These are phyloP conservation scores for Spathaspora sp. DNA, from an alignment of 805 yeast species.

Conservation along the genomic window DNA sequence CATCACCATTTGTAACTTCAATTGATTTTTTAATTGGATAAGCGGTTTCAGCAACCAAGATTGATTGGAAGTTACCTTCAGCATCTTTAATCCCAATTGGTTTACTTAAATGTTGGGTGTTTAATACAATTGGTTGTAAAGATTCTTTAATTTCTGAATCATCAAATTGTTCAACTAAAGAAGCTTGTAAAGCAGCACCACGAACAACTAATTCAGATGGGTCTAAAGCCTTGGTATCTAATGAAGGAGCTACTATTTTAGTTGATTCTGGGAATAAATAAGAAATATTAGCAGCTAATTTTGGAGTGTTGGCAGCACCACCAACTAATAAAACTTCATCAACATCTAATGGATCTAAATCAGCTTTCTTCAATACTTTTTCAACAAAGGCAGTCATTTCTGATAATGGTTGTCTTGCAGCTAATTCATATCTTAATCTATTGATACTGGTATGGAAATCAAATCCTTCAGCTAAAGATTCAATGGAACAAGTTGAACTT, in stretches of 20 bases:
- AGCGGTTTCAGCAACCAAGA: conserved; percentile 81
- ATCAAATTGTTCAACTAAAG: conserved; percentile 76
- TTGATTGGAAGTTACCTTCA: conserved; percentile 66
- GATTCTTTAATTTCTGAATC: conserved; percentile 80
- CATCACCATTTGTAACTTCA: conserved; percentile 58
- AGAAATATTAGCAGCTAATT: conserved; percentile 72
- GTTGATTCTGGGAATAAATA: conserved; percentile 79
- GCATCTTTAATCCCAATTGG: conserved; percentile 82
- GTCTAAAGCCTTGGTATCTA: conserved; percentile 72
- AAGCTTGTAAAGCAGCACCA: conserved; percentile 97
- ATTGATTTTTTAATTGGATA: conserved; percentile 82
- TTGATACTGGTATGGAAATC: conserved; percentile 92
- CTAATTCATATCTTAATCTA: conserved; percentile 89
- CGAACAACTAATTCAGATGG: conserved; percentile 89
- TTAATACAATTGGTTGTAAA: conserved; percentile 75
- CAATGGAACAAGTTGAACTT: conserved; percentile 87
- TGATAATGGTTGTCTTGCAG: conserved; percentile 72
- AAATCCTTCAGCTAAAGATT: conserved; percentile 88
- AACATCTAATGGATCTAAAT: conserved; percentile 76
- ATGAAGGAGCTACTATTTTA: conserved; percentile 69
- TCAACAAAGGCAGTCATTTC: conserved; percentile 77
- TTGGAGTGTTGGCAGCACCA: conserved; percentile 91
- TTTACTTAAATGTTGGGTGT: conserved; percentile 81
- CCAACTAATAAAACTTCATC: conserved; percentile 92
- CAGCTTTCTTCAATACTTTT: conserved; percentile 73